Conservation (phyloP, 2,329 filamentous ascomycete genomes). For the Metarhizium anisopliae region DNA sequence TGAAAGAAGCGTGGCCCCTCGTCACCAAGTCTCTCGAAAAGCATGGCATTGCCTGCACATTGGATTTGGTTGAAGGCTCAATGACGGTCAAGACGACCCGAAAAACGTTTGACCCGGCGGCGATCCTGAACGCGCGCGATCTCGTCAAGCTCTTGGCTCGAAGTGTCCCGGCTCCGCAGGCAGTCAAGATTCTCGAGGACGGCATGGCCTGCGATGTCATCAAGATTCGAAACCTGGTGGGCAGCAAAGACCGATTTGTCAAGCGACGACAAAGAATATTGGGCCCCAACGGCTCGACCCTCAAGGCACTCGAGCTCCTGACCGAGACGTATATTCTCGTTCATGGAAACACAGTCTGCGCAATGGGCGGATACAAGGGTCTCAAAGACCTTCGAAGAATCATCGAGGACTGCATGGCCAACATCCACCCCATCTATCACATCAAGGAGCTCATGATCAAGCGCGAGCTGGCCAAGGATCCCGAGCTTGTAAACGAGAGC, state of each 20-base stretch:
- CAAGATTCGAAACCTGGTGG: slow-evolving; percentile 83
- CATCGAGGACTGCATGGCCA: slow-evolving; percentile 93
- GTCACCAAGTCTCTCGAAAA: slow-evolving; percentile 84
- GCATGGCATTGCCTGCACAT: slow-evolving; percentile 76
- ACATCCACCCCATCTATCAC: slow-evolving; percentile 89
- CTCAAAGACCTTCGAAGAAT: slow-evolving; percentile 86
- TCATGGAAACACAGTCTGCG: slow-evolving; percentile 89
- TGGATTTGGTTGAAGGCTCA: slow-evolving; percentile 89
- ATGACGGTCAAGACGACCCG: slow-evolving; percentile 96
- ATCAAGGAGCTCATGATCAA: slow-evolving; percentile 80
- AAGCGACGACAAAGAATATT: slow-evolving; percentile 90
- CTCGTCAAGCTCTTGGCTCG: slow-evolving; percentile 87
- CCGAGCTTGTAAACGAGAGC: slow-evolving; percentile 74
- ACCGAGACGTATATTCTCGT: slow-evolving; percentile 91
- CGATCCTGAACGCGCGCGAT: slow-evolving; percentile 89
- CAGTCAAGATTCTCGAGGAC: slow-evolving; percentile 89
- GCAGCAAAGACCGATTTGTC: slow-evolving; percentile 91
- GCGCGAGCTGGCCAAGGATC: slow-evolving; percentile 82
- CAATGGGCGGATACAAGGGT: slow-evolving; percentile 87
- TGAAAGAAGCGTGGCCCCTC: slow-evolving; percentile 87
- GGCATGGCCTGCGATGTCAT: slow-evolving; percentile 89
- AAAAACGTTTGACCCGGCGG: slow-evolving; percentile 84
- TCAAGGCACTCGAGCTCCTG: slow-evolving; percentile 88
- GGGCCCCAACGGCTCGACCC: slow-evolving; percentile 80
- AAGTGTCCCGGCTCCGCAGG: slow-evolving; percentile 87